Evolutionary conservation across 768 basidiomycete genomes (phyloP).

Genomic region (Gyrodon lividus): DNA sequence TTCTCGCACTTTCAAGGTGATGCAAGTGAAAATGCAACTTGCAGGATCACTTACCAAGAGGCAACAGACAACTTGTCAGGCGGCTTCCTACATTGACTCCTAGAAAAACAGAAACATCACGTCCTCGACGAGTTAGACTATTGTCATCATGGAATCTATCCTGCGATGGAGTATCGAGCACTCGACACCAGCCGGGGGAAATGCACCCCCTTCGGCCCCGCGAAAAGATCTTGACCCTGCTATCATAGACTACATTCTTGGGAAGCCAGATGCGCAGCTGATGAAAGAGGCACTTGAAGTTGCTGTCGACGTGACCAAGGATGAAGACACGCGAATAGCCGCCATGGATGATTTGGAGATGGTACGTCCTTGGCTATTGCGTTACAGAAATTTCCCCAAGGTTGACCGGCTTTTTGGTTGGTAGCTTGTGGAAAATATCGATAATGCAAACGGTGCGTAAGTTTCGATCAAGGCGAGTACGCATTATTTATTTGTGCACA

Average conservation of each 20-base stretch:
- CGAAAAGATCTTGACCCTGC: conserved; percentile 68
- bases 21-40: not conserved
- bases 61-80: too few species aligned
- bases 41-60: not conserved
- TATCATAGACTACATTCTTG: conserved; percentile 84
- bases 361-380: conserved; percentile 43
- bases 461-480: not conserved
- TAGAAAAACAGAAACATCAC: too few species aligned
- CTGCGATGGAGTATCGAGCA: conserved; percentile 83
- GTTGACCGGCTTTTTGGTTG: not conserved
- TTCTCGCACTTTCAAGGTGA: not conserved
- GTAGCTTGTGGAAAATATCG: conserved; percentile 83
- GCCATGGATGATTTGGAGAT: conserved; percentile 87
- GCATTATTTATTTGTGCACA: conserved; percentile 25
- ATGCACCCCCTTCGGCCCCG: conserved; percentile 35
- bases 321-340: conserved; percentile 57
- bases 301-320: conserved; percentile 54
- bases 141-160: conserved; percentile 62
- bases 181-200: conserved; percentile 39
- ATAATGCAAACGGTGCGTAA: conserved; percentile 75
- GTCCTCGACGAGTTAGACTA: too few species aligned
- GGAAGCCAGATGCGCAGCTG: conserved; percentile 74
- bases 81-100: not conserved
- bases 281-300: conserved; percentile 80
- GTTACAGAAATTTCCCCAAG: too few species aligned